Evolutionary conservation across 2,329 filamentous ascomycete species (phyloP).

Genomic region (Penicillium digitatum): DNA sequence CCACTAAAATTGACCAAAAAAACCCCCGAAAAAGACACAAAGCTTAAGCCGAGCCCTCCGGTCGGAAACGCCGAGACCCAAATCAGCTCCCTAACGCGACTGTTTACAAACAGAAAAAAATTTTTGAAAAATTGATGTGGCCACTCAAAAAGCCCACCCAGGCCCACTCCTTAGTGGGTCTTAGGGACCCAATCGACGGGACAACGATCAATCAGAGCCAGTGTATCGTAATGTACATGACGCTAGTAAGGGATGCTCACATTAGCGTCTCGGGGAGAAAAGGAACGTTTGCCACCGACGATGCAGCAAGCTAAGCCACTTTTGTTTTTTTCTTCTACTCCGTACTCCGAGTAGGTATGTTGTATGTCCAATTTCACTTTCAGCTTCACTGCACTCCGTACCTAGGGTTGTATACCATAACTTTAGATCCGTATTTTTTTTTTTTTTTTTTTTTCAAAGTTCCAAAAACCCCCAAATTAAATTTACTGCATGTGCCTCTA

Average conservation of each 20-base stretch:
- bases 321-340: not conserved
- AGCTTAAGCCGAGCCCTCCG: constrained; percentile 17
- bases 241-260: constrained; percentile 20
- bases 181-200: constrained; percentile 7
- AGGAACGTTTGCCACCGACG: constrained; percentile 21
- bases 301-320: constrained; percentile 8
- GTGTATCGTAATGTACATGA: constrained; percentile 11
- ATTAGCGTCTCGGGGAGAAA: constrained; percentile 21
- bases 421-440: not conserved
- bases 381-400: not conserved
- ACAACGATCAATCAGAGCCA: constrained; percentile 3
- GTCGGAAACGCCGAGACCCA: constrained; percentile 21
- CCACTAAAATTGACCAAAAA: not conserved
- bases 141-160: not conserved
- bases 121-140: not conserved
- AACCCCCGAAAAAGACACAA: not conserved
- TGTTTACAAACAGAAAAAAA: constrained; percentile 13
- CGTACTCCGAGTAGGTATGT: too few species aligned
- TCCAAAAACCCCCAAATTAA: not conserved
- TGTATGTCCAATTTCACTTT: not conserved
- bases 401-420: not conserved
- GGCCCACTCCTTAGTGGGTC: constrained; percentile 7
- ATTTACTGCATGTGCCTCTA: not conserved
- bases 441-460: not conserved
- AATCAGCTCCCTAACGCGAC: constrained; percentile 24